These are phyloP conservation scores for Brettanomyces naardenensis DNA, from an alignment of 805 yeast genomes.

Conservation along the genomic window DNA sequence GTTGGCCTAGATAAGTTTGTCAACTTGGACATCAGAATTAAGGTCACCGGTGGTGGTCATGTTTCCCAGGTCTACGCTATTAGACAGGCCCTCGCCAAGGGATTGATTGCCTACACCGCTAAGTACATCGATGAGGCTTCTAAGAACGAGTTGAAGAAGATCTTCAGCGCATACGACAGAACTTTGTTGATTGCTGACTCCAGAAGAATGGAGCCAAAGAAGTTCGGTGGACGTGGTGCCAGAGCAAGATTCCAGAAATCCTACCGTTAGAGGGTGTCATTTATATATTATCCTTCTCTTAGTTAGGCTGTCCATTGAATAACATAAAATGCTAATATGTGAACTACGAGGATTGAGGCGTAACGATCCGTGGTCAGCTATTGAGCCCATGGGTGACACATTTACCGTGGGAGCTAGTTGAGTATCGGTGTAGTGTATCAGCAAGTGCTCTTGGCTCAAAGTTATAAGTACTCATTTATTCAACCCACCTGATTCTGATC, in stretches of 20 bases:
- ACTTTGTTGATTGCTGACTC: constrained; percentile 98
- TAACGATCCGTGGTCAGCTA: background rate
- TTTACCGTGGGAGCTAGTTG: no score
- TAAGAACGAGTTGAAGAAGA: constrained; percentile 98
- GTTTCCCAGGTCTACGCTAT: constrained; percentile 99
- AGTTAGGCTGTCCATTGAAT: background rate
- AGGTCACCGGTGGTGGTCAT: constrained; percentile 99
- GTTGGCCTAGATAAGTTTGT: constrained; percentile 99
- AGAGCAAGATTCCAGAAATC: constrained; percentile 99
- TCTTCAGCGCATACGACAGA: constrained; percentile 97
- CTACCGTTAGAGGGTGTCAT: constrained; percentile 69
- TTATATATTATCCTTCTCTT: no score
- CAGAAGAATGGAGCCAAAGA: constrained; percentile 99
- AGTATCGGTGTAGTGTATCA: no score
- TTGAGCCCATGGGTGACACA: no score
- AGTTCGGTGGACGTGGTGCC: constrained; percentile 99
- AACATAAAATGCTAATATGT: constrained; percentile 3
- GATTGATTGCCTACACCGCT: constrained; percentile 99
- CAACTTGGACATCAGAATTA: constrained; percentile 96
- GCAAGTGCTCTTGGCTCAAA: no score
- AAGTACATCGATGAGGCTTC: constrained; percentile 99
- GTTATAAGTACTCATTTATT: no score
- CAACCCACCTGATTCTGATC: no score
- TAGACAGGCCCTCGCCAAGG: constrained; percentile 99
- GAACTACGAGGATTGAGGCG: background rate